phyloP scores from a whole-genome alignment of 805 yeast genomes.

The Saccharomycopsis malanga region DNA sequence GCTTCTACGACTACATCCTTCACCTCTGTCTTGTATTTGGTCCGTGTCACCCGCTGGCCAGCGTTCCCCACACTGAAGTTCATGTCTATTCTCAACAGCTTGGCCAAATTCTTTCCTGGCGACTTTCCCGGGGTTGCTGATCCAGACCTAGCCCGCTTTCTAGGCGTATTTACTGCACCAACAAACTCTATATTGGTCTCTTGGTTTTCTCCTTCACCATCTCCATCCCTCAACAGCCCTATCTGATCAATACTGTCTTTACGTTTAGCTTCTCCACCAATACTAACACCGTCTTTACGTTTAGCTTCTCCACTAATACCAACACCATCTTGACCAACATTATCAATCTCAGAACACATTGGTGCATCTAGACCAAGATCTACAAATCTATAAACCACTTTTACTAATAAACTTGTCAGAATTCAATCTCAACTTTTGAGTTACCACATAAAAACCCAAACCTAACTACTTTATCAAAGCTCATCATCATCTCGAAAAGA shows the following conservation, averaged over 20 bases:
- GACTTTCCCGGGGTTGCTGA: neutral
- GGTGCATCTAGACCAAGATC: no score
- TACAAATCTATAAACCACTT: no score
- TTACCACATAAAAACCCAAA: neutral
- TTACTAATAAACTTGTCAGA: neutral
- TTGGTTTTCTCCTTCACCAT: neutral
- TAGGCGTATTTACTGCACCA: neutral
- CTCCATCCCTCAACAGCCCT: neutral
- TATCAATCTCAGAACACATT: no score
- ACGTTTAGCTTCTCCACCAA: neutral
- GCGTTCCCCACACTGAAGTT: neutral
- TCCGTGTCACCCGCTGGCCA: neutral
- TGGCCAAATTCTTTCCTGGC: neutral
- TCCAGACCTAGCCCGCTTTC: neutral
- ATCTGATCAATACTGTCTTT: neutral
- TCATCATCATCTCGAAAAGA: no score
- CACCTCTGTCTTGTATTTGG: neutral
- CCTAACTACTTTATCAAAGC: neutral
- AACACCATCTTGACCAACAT: neutral
- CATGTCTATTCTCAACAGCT: neutral
- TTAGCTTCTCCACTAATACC: neutral
- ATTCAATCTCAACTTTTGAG: neutral
- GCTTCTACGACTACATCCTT: neutral
- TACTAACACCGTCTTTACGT: neutral
- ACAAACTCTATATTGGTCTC: neutral